Base-by-base conservation (phyloP, 306 rosid species). In the Glycine tomentella region DNA sequence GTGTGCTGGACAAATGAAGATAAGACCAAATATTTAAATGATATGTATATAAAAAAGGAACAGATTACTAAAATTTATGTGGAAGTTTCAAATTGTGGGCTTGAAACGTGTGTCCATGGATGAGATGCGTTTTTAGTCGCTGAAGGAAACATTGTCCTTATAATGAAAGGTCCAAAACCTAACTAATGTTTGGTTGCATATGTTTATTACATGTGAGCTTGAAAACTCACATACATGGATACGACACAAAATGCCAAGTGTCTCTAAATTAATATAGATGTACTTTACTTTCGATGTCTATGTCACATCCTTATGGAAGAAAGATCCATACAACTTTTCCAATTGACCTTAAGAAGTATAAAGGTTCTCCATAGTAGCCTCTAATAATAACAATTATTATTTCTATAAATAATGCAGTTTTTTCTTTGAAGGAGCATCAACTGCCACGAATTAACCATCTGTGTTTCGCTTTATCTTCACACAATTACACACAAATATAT, bases 371-470 rank as follows among this genome's bases (percentile, higher is more conserved):
- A 33, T 33, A n/a, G 31, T 16, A 66, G 63, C 77, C 57, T 66
- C 73, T 79, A 65, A 49, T n/a, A n/a, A n/a, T 10, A 63, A 65
- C 14, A 11, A 12, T 10, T n/a, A 12, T 10, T n/a, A 49, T 40
- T 58, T 57, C 66, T 66, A 57, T 44, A 73, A n/a, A 73, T 14
- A 20, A 58, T 56, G 70, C 9, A 33, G 2, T n/a, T 17, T 50
- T 16, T 62, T 45, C 44, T 62, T 33, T 34, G 9, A 82, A 79
- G 62, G 62, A 11, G 62, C 91, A 86, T 68, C n/a, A n/a, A n/a
- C 68, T 64, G 79, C 70, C 84, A 81, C 91, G 75, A 72, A 72
- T 75, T 51, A 44, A 33, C 75, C 72, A 84, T 33, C 67, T 57
- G 33, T 57, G 10, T 57, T 55, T 85, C 17, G 53, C 44, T 55